phyloP scores from a whole-genome alignment of 176 grass and related monocot species.

The Bothriochloa decipiens region DNA sequence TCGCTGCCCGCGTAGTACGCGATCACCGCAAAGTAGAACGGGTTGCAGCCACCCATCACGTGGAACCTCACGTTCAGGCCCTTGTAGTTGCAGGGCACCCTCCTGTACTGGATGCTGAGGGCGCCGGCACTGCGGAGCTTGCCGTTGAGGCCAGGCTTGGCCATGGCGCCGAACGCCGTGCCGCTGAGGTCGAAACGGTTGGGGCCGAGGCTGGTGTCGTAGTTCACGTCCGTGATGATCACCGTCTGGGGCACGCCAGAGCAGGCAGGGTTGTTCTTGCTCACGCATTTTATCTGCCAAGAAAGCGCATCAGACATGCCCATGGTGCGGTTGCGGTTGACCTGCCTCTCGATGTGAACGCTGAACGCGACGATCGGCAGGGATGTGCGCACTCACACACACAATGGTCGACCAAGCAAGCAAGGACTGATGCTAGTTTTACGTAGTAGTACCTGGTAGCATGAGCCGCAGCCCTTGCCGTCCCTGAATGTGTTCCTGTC shows the following conservation, averaged over 20 bases:
- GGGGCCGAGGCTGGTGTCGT: slow-evolving; percentile 28
- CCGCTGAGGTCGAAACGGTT: slow-evolving; percentile 68
- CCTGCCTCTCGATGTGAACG: background rate
- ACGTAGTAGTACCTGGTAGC: slow-evolving; percentile 46
- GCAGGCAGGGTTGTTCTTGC: slow-evolving; percentile 35
- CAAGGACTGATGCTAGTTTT: background rate
- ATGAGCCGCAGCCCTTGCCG: slow-evolving; percentile 64
- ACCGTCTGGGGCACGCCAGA: slow-evolving; percentile 50
- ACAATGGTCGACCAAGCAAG: background rate
- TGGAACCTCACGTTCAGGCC: slow-evolving; percentile 47
- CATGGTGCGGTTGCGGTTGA: no score
- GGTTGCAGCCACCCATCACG: slow-evolving; percentile 58
- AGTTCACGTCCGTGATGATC: slow-evolving; percentile 66
- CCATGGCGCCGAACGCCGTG: slow-evolving; percentile 66
- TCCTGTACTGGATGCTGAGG: slow-evolving; percentile 54
- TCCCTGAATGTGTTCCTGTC: slow-evolving; percentile 37
- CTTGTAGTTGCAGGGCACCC: slow-evolving; percentile 48
- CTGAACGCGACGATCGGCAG: background rate
- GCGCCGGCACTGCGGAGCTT: slow-evolving; percentile 55
- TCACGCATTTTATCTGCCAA: slow-evolving; percentile 51
- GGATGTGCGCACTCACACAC: background rate
- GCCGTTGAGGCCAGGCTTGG: slow-evolving; percentile 35
- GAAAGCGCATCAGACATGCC: background rate
- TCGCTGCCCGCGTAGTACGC: slow-evolving; percentile 49
- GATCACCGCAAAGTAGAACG: slow-evolving; percentile 51